Base-by-base conservation (phyloP, 208 protist genomes). In the Trypanosoma rangeli region DNA sequence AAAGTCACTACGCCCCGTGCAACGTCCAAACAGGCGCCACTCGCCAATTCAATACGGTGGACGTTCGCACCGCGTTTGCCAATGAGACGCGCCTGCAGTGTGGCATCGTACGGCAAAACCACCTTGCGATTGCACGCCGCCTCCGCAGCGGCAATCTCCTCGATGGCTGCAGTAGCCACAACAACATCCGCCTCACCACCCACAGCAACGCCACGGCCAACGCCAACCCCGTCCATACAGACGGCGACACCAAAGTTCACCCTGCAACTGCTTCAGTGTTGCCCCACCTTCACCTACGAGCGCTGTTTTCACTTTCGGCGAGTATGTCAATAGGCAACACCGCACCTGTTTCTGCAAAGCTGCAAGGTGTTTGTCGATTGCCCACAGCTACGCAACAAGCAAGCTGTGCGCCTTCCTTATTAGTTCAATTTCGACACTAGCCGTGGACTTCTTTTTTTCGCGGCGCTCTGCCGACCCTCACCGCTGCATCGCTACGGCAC, bases 251-350 rank as follows among this genome's bases (percentile, higher is more conserved):
- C 71, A 72, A 84, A 87, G 74, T 87, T 80, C 13, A 67, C n/a
- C n/a, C 74, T 87, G 82, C 72, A 91, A 70, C 74, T 91, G 82
- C n/a, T 60, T 64, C 28, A 87, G 69, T 57, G 79, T 86, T 15
- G 81, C 78, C 3, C 85, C 79, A 35, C 65, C 68, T 26, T 64
- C 61, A 5, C 82, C 82, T n/a, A 87, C 64, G 13, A 91, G 33
- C 24, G 68, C 77, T 7, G 39, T 52, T 28, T 75, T 74, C 48
- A 71, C 48, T 39, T 58, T 63, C 5, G 69, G 18, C 7, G 71
- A 67, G 67, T 82, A 87, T 12, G 62, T 61, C 55, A 90, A 83
- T 68, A 66, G 50, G n/a, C 49, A 15, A 26, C 16, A 53, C 31
- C 75, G 70, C 37, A 86, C 26, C 55, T n/a, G 15, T 20, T 15